Evolutionary conservation across 164 flowering plant species (phyloP), one percentile per base, ranked within the genome.

Genomic region (Kingdonia uniflora): DNA sequence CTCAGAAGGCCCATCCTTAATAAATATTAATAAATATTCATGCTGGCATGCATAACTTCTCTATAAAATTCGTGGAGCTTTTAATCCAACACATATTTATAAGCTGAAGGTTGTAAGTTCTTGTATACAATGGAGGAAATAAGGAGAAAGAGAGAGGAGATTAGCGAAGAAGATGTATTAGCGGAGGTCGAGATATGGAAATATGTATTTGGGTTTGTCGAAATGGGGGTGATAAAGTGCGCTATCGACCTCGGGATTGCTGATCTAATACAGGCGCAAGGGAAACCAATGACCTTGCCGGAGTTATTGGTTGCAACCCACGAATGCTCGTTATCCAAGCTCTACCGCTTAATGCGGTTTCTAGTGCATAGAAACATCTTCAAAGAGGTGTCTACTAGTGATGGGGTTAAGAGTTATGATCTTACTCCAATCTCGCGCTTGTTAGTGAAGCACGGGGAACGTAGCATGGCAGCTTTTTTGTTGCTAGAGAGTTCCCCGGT

Each of bases 141-240:
- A 23, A 13, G 14, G 8, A 42, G 4, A 17, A 13, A 5, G 19
- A 19, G 2, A 13, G 48, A 44, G 48, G 3, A 17, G 21, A 44
- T 44, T 10, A 17, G 4, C 48, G 54, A 35, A 8, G 21, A 29
- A n/a, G 42, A 35, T 8, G 10, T 7, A 19, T 15, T 16, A 20
- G 42, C 54, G 33, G 42, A 17, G 20, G 19, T 51, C 15, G 23
- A 35, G 8, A 19, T 37, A 37, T 51, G 54, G 54, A 51, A n/a
- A n/a, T n/a, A n/a, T n/a, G n/a, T n/a, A n/a, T n/a, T n/a, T n/a
- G n/a, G n/a, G n/a, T n/a, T n/a, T 19, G 54, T 51, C 5, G 54
- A 51, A 35, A 51, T 51, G 42, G 54, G 42, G 2, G 54, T 20
- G 25, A 42, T 51, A 16, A 51, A 51, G 24, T 51, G 54, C n/a